Evolutionary conservation across 257 asterid species (phyloP).

Genomic region (Anisodus acutangulus): DNA sequence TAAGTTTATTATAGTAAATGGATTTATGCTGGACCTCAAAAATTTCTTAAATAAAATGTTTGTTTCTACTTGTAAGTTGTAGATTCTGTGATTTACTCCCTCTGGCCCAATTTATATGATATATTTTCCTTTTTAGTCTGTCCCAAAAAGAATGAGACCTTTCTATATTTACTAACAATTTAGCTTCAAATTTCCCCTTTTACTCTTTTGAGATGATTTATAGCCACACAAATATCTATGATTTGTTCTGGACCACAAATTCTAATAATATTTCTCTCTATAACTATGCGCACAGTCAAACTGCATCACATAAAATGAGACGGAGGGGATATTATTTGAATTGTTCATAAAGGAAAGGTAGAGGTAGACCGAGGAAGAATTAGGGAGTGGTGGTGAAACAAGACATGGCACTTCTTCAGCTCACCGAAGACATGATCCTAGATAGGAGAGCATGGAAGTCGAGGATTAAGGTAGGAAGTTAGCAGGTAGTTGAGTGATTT

Average conservation of each 20-base stretch:
- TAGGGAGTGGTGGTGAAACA: too few relatives aligned
- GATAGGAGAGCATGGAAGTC: too few relatives aligned
- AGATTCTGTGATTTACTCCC: background rate
- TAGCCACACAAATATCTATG: background rate
- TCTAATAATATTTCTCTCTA: background rate
- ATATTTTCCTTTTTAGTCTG: background rate
- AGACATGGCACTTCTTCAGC: too few relatives aligned
- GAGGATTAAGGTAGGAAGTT: too few relatives aligned
- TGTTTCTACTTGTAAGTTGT: slow-evolving; percentile 6
- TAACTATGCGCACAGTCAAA: background rate
- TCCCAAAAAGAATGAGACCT: slow-evolving; percentile 1
- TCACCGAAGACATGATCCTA: too few relatives aligned
- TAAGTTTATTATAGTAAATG: background rate
- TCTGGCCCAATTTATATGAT: background rate
- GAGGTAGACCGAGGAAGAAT: too few relatives aligned
- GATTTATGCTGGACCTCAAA: background rate
- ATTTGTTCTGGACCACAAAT: background rate
- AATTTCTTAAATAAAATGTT: background rate
- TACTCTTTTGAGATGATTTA: background rate
- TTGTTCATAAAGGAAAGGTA: too few relatives aligned
- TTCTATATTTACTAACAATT: background rate
- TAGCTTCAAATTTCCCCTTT: background rate
- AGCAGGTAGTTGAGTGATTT: too few relatives aligned
- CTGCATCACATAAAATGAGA: background rate
- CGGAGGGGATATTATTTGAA: background rate